Evolutionary conservation across 2,329 filamentous ascomycete genomes (phyloP).

Genomic region (Curvularia sp.): DNA sequence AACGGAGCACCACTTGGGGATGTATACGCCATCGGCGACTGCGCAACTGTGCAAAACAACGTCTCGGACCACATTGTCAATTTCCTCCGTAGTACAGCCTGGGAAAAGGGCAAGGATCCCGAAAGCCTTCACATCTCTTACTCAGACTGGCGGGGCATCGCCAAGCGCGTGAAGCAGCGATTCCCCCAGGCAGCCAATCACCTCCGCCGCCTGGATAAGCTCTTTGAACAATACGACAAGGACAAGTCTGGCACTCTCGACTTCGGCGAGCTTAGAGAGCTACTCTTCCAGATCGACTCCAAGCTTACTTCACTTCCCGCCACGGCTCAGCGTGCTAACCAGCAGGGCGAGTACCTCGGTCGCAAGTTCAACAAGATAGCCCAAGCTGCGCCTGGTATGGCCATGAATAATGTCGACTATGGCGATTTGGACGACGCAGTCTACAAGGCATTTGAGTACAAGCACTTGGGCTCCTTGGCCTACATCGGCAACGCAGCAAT

Average conservation of each 20-base stretch:
- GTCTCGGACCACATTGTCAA: conserved; percentile 87
- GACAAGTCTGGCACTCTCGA: conserved; percentile 93
- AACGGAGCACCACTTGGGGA: conserved; percentile 89
- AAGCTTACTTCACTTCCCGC: conserved; percentile 95
- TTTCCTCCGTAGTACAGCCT: conserved; percentile 87
- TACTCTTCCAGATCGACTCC: conserved; percentile 89
- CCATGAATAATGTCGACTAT: conserved; percentile 80
- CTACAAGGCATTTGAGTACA: conserved; percentile 95
- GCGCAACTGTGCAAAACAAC: conserved; percentile 96
- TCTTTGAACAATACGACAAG: conserved; percentile 91
- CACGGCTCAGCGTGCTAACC: conserved; percentile 93
- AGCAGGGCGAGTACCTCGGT: conserved; percentile 92
- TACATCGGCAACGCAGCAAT: conserved; percentile 97
- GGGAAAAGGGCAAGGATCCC: conserved; percentile 89
- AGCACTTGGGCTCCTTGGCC: conserved; percentile 86
- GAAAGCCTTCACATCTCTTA: conserved; percentile 88
- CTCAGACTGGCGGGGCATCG: conserved; percentile 84
- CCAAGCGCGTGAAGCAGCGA: conserved; percentile 80
- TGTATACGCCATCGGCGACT: conserved; percentile 96
- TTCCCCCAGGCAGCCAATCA: conserved; percentile 92
- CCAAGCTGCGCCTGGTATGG: conserved; percentile 74
- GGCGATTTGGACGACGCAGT: conserved; percentile 91
- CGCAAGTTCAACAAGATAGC: conserved; percentile 94
- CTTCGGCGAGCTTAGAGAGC: conserved; percentile 87
- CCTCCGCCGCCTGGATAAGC: conserved; percentile 84